These are phyloP conservation scores for Cercospora beticola DNA, from an alignment of 2,329 filamentous ascomycete species.

Conservation along the genomic window DNA sequence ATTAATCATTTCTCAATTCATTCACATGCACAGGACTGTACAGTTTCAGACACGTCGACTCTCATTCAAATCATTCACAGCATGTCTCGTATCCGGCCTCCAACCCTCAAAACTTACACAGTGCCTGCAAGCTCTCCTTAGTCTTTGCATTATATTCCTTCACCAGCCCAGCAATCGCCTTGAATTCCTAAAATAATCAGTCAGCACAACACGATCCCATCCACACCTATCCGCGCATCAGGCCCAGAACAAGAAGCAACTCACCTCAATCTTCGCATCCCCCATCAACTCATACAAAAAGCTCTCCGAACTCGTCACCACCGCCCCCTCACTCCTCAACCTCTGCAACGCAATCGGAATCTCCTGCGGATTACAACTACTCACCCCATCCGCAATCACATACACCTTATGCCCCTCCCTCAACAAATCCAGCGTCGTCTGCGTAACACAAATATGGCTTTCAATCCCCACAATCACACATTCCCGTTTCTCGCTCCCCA, in stretches of 20 bases:
- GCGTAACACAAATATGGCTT: constrained; percentile 89
- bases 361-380: constrained; percentile 80
- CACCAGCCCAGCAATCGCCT: constrained; percentile 69
- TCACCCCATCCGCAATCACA: constrained; percentile 84
- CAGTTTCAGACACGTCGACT: not conserved
- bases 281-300: constrained; percentile 87
- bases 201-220: constrained; percentile 39
- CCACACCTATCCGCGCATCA: not conserved
- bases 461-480: constrained; percentile 88
- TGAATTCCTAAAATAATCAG: constrained; percentile 63
- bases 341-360: constrained; percentile 74
- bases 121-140: constrained; percentile 62
- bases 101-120: constrained; percentile 58
- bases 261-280: constrained; percentile 64
- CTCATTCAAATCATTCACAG: not conserved
- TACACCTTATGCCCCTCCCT: constrained; percentile 76
- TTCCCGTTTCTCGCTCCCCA: constrained; percentile 50
- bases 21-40: not conserved
- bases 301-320: constrained; percentile 84
- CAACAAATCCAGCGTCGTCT: constrained; percentile 82
- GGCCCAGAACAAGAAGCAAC: not conserved
- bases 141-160: constrained; percentile 74
- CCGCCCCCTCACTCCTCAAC: constrained; percentile 71
- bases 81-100: not conserved
- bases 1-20: not conserved